Conservation (phyloP, 2,329 filamentous ascomycete species). For the Fusarium tricinctum region DNA sequence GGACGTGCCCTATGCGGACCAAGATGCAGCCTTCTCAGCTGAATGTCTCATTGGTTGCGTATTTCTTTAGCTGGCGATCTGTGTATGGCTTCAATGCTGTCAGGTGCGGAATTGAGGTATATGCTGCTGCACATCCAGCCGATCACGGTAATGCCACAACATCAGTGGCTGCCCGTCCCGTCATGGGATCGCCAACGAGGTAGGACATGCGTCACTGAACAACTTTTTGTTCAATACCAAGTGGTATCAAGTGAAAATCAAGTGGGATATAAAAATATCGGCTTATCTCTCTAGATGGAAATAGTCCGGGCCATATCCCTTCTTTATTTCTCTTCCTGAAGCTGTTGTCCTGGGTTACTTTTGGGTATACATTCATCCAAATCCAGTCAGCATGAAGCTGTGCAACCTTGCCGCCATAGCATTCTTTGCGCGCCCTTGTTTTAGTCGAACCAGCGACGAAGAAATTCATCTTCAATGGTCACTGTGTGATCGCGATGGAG, state of each 20-base stretch:
- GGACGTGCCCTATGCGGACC: constrained; percentile 5
- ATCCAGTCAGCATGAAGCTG: constrained; percentile 21
- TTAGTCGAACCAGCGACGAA: background rate
- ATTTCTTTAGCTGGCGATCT: constrained; percentile 5
- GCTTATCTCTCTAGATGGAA: background rate
- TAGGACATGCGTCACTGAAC: constrained; percentile 8
- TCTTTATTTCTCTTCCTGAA: background rate
- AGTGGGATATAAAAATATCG: constrained; percentile 2
- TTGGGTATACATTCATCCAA: background rate
- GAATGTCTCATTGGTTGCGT: constrained; percentile 21
- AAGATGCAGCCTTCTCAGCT: constrained; percentile 16
- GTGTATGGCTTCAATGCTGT: constrained; percentile 1
- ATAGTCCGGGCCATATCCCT: background rate
- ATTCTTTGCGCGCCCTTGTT: constrained; percentile 1
- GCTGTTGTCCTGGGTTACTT: background rate
- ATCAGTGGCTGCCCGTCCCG: background rate
- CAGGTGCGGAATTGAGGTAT: constrained; percentile 17
- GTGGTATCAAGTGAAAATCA: constrained; percentile 1
- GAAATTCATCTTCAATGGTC: constrained; percentile 44
- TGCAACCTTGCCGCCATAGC: constrained; percentile 1
- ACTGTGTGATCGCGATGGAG: constrained; percentile 34
- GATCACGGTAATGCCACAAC: constrained; percentile 1
- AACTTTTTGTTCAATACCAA: background rate
- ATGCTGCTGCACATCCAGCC: constrained; percentile 4
- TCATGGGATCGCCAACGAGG: constrained; percentile 1